Conservation (phyloP, 768 basidiomycete species). For the Tylopilus sp. region DNA sequence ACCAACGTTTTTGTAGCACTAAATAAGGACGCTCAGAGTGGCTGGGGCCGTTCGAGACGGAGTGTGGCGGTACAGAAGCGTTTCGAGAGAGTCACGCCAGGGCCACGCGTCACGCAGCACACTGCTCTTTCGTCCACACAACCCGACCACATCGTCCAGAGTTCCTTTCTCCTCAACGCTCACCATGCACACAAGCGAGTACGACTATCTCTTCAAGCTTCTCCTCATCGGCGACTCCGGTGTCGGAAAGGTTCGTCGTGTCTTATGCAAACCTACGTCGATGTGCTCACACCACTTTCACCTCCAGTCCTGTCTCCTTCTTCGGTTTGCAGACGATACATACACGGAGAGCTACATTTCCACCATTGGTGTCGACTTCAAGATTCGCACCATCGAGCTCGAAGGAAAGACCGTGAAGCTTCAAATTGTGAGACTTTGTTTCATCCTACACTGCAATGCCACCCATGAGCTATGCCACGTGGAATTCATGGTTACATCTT, state of each 20-base stretch:
- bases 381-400: slow-evolving; percentile 97
- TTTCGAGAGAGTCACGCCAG: slow-evolving; percentile 28
- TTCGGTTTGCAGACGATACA: slow-evolving; percentile 94
- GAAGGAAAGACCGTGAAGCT: slow-evolving; percentile 98
- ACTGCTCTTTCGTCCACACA: slow-evolving; percentile 27
- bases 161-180: slow-evolving; percentile 18
- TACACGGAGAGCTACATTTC: slow-evolving; percentile 98
- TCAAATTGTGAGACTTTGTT: slow-evolving; percentile 76
- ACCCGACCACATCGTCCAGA: slow-evolving; percentile 31
- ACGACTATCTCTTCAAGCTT: slow-evolving; percentile 95
- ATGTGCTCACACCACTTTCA: slow-evolving; percentile 23
- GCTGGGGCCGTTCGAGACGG: slow-evolving; percentile 4
- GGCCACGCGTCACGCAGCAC: slow-evolving; percentile 33
- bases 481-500: not conserved
- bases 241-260: slow-evolving; percentile 75
- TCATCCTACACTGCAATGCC: not conserved
- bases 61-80: slow-evolving; percentile 24
- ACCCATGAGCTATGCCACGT: not conserved
- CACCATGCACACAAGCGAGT: slow-evolving; percentile 87
- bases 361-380: slow-evolving; percentile 98
- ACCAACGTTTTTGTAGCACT: too few relatives aligned
- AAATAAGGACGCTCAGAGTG: too few relatives aligned
- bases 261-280: slow-evolving; percentile 13
- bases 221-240: slow-evolving; percentile 95
- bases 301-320: slow-evolving; percentile 81